These are phyloP conservation scores for Aspergillus neotritici DNA, from an alignment of 2,329 filamentous ascomycete genomes.

Conservation along the genomic window DNA sequence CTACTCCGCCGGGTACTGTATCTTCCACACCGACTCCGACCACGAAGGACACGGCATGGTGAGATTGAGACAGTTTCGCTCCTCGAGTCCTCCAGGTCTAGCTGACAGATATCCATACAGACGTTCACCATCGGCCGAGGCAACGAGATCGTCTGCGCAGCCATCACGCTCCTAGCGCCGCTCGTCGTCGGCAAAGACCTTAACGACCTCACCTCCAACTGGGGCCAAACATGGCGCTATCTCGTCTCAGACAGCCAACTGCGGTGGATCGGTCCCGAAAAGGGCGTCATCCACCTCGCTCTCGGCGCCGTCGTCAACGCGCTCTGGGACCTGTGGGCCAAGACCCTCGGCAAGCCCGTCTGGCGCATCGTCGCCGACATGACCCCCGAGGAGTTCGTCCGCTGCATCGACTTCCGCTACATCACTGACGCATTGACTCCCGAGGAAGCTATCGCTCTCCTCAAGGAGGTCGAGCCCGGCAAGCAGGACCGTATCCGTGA, in stretches of 20 bases:
- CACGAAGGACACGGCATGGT: conserved; percentile 41
- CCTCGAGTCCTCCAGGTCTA: neutral
- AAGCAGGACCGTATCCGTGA: conserved; percentile 69
- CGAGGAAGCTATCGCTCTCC: conserved; percentile 68
- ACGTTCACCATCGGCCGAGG: conserved; percentile 57
- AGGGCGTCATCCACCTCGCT: conserved; percentile 88
- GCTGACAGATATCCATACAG: conserved; percentile 18
- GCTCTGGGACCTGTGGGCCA: conserved; percentile 94
- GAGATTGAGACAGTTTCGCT: conserved; percentile 5
- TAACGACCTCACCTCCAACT: conserved; percentile 69
- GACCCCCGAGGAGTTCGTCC: conserved; percentile 78
- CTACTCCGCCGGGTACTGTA: conserved; percentile 92
- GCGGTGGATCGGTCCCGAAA: conserved; percentile 90
- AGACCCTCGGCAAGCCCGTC: conserved; percentile 76
- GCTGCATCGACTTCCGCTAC: conserved; percentile 89
- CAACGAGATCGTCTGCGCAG: conserved; percentile 85
- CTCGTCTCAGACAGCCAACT: conserved; percentile 87
- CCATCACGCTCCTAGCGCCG: conserved; percentile 71
- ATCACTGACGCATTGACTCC: conserved; percentile 90
- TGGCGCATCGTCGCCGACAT: conserved; percentile 89
- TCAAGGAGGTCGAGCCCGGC: conserved; percentile 59
- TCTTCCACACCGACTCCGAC: conserved; percentile 70
- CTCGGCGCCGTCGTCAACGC: conserved; percentile 86
- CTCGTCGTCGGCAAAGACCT: conserved; percentile 71
- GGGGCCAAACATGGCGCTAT: conserved; percentile 84